phyloP scores from a whole-genome alignment of 768 basidiomycete genomes.

The Boletus sensibilis region DNA sequence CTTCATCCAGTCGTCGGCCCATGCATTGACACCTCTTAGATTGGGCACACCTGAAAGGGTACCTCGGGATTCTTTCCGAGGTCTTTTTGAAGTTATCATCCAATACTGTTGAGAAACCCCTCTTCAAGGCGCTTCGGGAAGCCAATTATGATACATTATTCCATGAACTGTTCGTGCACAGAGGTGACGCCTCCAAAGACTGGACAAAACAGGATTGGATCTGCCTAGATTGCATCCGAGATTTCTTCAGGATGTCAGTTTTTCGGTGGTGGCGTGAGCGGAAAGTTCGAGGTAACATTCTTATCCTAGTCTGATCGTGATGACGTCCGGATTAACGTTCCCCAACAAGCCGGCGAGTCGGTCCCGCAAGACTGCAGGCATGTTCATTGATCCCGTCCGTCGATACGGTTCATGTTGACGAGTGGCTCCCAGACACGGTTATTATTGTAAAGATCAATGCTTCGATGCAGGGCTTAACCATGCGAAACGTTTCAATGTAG shows the following conservation, averaged over 20 bases:
- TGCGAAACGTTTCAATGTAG: constrained; percentile 11
- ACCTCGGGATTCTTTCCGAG: background rate
- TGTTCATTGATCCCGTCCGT: background rate
- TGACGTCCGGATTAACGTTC: background rate
- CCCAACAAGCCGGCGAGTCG: background rate
- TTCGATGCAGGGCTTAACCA: constrained; percentile 10
- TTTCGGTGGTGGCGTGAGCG: constrained; percentile 12
- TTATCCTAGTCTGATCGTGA: background rate
- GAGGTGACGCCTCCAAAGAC: background rate
- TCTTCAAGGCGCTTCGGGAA: constrained; percentile 6
- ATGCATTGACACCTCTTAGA: background rate
- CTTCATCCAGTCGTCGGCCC: background rate
- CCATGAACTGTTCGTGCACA: constrained; percentile 7
- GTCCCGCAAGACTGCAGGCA: constrained; percentile 9
- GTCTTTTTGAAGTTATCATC: background rate
- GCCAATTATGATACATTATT: constrained; percentile 4
- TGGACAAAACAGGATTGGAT: constrained; percentile 13
- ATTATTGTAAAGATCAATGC: constrained; percentile 13
- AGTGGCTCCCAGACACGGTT: constrained; percentile 7
- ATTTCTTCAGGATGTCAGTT: constrained; percentile 8
- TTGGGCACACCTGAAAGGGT: constrained; percentile 10
- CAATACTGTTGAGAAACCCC: constrained; percentile 4
- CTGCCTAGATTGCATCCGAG: constrained; percentile 1
- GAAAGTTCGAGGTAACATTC: constrained; percentile 4
- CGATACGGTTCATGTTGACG: background rate